Base-by-base conservation (phyloP, 2,329 filamentous ascomycete species). In the Podosphaera xanthii region DNA sequence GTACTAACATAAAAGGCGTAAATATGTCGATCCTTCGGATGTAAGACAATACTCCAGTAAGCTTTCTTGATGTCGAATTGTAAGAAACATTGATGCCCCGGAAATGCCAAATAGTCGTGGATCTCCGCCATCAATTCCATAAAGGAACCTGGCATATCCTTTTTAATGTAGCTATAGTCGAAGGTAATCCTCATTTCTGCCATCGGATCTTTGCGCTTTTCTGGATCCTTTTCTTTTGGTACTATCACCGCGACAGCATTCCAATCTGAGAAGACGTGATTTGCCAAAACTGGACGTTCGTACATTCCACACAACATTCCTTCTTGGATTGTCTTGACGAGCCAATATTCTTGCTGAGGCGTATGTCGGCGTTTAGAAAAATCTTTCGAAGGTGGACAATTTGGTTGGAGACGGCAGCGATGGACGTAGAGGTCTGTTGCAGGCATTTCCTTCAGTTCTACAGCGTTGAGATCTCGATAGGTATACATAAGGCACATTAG, bases 41-140 rank as follows among this genome's bases (percentile, higher is more conserved):
- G 48, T 50, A 50, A 4, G 48, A 50, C 48, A 54, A 54, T 54
- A 54, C 50, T 54, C 50, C n/a, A 54, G 31, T 54, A 54, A 14
- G 50, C 22, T 5, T 35, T 33, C 50, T 54, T 54, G 50, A 54
- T 34, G 31, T 54, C 50, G 31, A 54, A 54, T 35, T 54, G 30
- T 10, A 33, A 54, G 31, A 54, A 54, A 35, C 10, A 54, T 6
- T 54, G 4, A 33, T 35, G 31, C 2, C 30, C 31, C 36, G 30
- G 50, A 35, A 34, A 33, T 33, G 2, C 7, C 42, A 22, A 22
- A 22, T 22, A 22, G 22, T 22, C 22, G 22, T 22, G 22, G 22
- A 22, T 22, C 22, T 22, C 22, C 22, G 22, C 22, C 22, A 22
- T 22, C 22, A 22, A 22, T 22, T 22, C 22, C 22, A 22, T 22